These are phyloP conservation scores for Asparagopsis taxiformis DNA, from an alignment of 31 red algal species.

Conservation along the genomic window DNA sequence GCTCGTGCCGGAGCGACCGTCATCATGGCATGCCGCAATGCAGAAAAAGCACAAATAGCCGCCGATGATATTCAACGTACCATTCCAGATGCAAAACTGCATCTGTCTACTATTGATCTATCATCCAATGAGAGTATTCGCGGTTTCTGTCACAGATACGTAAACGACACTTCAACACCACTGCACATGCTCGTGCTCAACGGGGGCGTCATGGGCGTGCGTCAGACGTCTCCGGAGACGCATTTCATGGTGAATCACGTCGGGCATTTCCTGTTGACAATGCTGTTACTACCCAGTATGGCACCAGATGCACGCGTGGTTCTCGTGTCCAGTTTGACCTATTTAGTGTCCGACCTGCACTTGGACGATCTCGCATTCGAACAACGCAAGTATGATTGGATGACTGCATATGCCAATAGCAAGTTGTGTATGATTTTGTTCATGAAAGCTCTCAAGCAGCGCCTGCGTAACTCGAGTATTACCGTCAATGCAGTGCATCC, in stretches of 20 bases:
- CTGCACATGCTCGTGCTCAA: constrained; percentile 76
- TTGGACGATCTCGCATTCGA: constrained; percentile 35
- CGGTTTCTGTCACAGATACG: constrained; percentile 19
- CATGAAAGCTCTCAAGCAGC: constrained; percentile 48
- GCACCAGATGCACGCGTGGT: constrained; percentile 35
- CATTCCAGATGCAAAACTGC: constrained; percentile 10
- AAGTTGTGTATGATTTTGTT: constrained; percentile 85
- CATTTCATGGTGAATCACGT: constrained; percentile 92
- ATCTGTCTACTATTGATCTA: constrained; percentile 46
- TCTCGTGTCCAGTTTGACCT: constrained; percentile 58
- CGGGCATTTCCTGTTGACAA: constrained; percentile 78
- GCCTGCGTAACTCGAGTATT: not conserved
- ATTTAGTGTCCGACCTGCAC: constrained; percentile 42
- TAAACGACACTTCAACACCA: not conserved
- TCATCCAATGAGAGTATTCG: constrained; percentile 66
- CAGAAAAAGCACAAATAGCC: constrained; percentile 42
- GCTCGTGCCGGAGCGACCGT: constrained; percentile 64
- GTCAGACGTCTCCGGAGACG: constrained; percentile 49
- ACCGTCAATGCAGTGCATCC: constrained; percentile 82
- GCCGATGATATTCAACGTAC: constrained; percentile 15
- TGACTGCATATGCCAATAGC: constrained; percentile 88
- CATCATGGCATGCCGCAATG: constrained; percentile 74
- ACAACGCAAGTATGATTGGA: constrained; percentile 45
- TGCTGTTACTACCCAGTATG: constrained; percentile 62
- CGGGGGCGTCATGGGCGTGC: constrained; percentile 80